phyloP scores from a whole-genome alignment of 495 filamentous ascomycete genomes.

The Hypoxylon rickii region DNA sequence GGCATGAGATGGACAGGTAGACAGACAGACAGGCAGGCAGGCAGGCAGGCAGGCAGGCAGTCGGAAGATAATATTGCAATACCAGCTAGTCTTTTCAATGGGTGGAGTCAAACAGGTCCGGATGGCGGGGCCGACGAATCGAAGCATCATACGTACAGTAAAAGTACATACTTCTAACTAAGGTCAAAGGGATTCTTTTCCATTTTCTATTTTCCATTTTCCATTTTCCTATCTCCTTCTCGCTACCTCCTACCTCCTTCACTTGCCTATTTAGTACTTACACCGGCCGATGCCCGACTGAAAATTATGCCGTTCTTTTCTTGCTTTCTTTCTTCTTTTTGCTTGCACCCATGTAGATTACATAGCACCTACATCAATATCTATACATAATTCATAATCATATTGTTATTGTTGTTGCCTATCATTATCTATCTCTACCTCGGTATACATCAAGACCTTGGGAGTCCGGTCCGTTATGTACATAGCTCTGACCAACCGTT shows the following conservation, averaged over 20 bases:
- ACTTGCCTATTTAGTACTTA: constrained; percentile 2
- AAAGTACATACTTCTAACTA: too few species aligned
- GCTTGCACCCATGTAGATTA: neutral
- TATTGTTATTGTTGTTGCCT: neutral
- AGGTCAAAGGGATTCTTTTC: neutral
- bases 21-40: too few species aligned
- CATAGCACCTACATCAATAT: neutral
- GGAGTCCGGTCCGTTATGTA: neutral
- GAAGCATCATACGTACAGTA: constrained; percentile 37
- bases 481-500: too few species aligned
- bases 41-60: too few species aligned
- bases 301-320: too few species aligned
- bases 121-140: constrained; percentile 35
- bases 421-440: neutral
- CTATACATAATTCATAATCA: neutral
- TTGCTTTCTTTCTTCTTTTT: too few species aligned
- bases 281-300: too few species aligned
- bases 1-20: too few species aligned
- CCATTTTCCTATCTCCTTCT: constrained; percentile 9
- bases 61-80: neutral
- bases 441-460: neutral
- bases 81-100: constrained; percentile 5
- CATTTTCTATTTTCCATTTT: neutral
- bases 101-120: constrained; percentile 24
- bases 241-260: too few species aligned